Base-by-base conservation (phyloP, 345 rosid genomes). In the Microthlaspi erraticum region DNA sequence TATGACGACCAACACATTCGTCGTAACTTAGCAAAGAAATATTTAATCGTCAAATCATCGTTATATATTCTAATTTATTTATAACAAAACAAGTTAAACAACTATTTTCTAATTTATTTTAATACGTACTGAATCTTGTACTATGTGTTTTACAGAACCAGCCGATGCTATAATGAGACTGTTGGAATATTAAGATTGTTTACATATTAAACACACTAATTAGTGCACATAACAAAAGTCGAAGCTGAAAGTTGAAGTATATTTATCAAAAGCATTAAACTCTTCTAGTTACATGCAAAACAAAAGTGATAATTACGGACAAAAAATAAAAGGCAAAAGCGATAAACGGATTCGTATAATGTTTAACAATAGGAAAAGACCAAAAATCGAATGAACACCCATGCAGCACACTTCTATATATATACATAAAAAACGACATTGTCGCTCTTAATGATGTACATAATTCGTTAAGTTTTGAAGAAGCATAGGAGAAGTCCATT, bases 271-370 rank as follows among this genome's bases (percentile, higher is more conserved):
- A n/a, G 13, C 6, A 6, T 41, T 12, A 54, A 23, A 23, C 26
- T 13, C 12, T 44, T 43, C 32, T 12, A 55, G 13, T 43, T 68
- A 55, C 63, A 55, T 43, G 32, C 34, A 42, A 66, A 53, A 66
- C 17, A 16, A 31, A 42, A 29, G 13, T 19, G 5, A 54, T 56
- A 36, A 43, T 23, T 23, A 23, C 2, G 42, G 4, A 17, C 60
- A 0, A 36, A 36, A 17, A 5, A 12, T 39, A 62, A 52, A 66
- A n/a, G 26, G 51, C 4, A 29, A 32, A 67, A 18, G 5, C 20
- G 0, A 29, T 42, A 6, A 31, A 53, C 7, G 10, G 5, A 32
- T 32, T 8, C 11, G 7, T 55, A 33, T 32, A 18, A 68, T 18
- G 54, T 32, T 55, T 56, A 12, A 55, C 43, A 36, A 53, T 66